These are phyloP conservation scores for Galeopsis tetrahit DNA, from an alignment of 257 asterid genomes.

Conservation along the genomic window DNA sequence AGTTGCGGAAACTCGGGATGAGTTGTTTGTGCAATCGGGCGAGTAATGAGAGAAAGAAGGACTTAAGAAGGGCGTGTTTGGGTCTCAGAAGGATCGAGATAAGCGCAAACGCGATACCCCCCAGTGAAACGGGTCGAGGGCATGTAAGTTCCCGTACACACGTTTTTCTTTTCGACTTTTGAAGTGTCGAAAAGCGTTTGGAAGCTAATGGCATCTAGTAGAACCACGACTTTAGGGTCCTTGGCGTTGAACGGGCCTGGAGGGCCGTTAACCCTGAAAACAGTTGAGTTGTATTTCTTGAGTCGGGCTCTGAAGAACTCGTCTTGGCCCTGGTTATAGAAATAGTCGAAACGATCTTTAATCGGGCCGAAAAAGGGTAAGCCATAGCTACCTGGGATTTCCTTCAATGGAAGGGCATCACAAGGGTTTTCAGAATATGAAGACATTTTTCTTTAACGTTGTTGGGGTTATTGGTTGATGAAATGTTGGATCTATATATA, in stretches of 20 bases:
- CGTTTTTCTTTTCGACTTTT: slow-evolving; percentile 37
- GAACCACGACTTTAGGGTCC: slow-evolving; percentile 42
- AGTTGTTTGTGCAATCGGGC: slow-evolving; percentile 19
- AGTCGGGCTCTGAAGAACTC: slow-evolving; percentile 49
- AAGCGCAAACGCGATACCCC: slow-evolving; percentile 44
- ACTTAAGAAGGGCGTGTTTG: slow-evolving; percentile 36
- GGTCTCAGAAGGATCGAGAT: slow-evolving; percentile 47
- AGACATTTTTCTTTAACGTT: slow-evolving; percentile 23
- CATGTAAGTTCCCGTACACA: slow-evolving; percentile 43
- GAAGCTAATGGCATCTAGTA: slow-evolving; percentile 40
- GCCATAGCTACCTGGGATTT: slow-evolving; percentile 58
- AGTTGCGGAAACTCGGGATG: slow-evolving; percentile 36
- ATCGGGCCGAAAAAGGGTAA: slow-evolving; percentile 51
- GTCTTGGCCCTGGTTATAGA: slow-evolving; percentile 47
- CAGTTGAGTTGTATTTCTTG: slow-evolving; percentile 50
- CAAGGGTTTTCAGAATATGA: not conserved
- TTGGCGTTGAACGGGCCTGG: slow-evolving; percentile 60
- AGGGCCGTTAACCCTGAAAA: slow-evolving; percentile 51
- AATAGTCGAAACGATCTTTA: slow-evolving; percentile 48
- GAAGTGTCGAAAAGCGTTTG: slow-evolving; percentile 39
- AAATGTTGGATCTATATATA: not conserved
- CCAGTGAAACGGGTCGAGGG: slow-evolving; percentile 44
- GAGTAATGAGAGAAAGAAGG: slow-evolving; percentile 7
- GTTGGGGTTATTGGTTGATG: not conserved
- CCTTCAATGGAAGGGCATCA: slow-evolving; percentile 37